phyloP scores from a whole-genome alignment of 345 rosid genomes.

The Salix dunnii region DNA sequence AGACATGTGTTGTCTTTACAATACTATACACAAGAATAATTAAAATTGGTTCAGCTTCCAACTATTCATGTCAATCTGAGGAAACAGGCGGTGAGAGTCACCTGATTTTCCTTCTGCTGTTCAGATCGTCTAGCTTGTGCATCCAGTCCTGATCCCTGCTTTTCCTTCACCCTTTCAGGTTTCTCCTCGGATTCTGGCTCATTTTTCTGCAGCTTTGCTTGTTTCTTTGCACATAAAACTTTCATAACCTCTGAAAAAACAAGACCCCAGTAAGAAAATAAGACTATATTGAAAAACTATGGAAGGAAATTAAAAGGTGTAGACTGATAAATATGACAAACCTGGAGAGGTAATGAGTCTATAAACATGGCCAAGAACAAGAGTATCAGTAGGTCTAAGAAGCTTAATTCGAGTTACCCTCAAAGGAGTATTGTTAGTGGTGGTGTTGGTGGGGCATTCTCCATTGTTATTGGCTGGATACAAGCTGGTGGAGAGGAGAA shows the following conservation, averaged over 20 bases:
- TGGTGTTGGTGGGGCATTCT: constrained; percentile 3
- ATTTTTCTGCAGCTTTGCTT: constrained; percentile 53
- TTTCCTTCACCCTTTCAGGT: constrained; percentile 18
- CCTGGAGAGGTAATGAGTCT: constrained; percentile 83
- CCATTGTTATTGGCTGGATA: constrained; percentile 31
- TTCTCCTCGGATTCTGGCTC: constrained; percentile 25
- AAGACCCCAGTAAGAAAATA: not conserved
- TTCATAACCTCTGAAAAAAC: constrained; percentile 69
- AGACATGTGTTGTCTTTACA: not conserved
- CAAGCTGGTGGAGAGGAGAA: constrained; percentile 70
- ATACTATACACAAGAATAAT: not conserved
- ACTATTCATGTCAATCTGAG: not conserved
- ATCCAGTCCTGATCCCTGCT: constrained; percentile 17
- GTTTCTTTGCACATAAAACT: constrained; percentile 66
- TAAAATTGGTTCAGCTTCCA: not conserved
- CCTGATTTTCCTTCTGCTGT: constrained; percentile 42
- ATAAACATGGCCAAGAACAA: constrained; percentile 73
- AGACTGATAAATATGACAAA: not conserved
- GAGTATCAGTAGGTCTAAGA: constrained; percentile 78
- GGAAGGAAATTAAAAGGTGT: not conserved
- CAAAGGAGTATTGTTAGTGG: constrained; percentile 30
- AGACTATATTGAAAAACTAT: not conserved
- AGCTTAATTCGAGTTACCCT: constrained; percentile 86
- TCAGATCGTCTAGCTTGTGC: constrained; percentile 35
- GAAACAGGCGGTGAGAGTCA: constrained; percentile 4